Conservation (phyloP, 164 flowering plant genomes). For the Umbilicus rupestris region DNA sequence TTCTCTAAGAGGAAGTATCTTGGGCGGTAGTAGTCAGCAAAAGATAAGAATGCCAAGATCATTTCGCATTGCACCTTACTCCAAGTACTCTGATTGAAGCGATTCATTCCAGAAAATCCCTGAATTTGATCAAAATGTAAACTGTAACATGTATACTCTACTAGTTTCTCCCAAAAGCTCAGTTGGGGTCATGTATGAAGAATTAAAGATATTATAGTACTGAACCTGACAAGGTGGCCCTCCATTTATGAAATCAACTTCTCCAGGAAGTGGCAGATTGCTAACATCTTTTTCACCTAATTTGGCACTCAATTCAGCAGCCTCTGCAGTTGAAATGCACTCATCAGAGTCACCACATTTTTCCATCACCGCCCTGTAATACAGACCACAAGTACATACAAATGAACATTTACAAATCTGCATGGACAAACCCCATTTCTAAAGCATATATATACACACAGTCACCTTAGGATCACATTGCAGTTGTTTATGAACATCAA, state of each 20-base stretch:
- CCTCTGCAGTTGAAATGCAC: constrained; percentile 70
- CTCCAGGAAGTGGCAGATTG: constrained; percentile 76
- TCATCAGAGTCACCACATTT: constrained; percentile 76
- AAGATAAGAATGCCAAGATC: constrained; percentile 88
- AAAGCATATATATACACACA: neutral
- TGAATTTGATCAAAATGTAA: constrained; percentile 13
- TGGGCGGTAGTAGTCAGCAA: constrained; percentile 84
- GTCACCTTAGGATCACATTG: constrained; percentile 79
- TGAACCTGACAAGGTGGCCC: constrained; percentile 61
- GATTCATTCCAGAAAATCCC: constrained; percentile 98
- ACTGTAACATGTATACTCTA: neutral
- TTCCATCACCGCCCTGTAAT: constrained; percentile 62
- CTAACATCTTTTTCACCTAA: constrained; percentile 44
- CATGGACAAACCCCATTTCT: neutral
- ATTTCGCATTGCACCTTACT: constrained; percentile 96
- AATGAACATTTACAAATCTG: neutral
- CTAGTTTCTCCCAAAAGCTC: neutral
- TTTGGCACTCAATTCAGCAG: constrained; percentile 47
- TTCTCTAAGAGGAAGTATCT: constrained; percentile 85
- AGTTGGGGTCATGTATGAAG: neutral
- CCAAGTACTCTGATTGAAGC: constrained; percentile 89
- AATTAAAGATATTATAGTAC: neutral
- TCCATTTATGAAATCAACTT: constrained; percentile 93
- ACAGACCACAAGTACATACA: constrained; percentile 5
- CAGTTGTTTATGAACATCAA: constrained; percentile 62